Evolutionary conservation across 139 green algal genomes (phyloP).

Genomic region (Edaphochlamys debaryana): DNA sequence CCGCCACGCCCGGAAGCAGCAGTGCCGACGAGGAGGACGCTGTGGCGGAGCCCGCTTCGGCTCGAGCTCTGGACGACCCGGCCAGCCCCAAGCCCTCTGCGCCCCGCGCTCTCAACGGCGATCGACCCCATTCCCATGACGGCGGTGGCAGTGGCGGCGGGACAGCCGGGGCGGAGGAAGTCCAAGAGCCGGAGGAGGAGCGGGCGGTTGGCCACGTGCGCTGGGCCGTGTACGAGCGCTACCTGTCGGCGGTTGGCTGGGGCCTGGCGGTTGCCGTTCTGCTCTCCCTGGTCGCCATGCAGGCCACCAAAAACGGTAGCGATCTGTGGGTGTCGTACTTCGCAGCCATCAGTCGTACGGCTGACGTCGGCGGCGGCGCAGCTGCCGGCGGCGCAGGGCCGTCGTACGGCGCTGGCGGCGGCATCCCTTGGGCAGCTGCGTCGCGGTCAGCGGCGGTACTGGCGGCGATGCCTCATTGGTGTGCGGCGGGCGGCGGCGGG

Average conservation of each 20-base stretch:
- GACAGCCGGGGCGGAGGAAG: background rate
- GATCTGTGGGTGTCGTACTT: conserved; percentile 86
- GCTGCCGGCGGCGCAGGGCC: background rate
- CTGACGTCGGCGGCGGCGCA: background rate
- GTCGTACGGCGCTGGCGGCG: no score
- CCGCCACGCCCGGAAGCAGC: background rate
- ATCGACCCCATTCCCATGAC: no score
- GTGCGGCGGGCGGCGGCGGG: no score
- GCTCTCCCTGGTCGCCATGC: conserved; percentile 76
- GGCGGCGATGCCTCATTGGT: no score
- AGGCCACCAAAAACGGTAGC: conserved; percentile 72
- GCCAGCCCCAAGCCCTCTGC: no score
- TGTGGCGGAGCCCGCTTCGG: background rate
- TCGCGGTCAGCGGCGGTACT: no score
- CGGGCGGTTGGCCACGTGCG: conserved; percentile 64
- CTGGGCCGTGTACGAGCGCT: conserved; percentile 64
- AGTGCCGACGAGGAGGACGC: background rate
- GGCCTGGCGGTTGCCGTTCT: conserved; percentile 58
- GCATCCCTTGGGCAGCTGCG: no score
- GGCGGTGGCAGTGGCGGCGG: no score
- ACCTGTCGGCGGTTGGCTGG: conserved; percentile 60
- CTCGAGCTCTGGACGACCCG: no score
- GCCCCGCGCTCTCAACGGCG: no score
- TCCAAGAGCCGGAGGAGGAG: conserved; percentile 53
- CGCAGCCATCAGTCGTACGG: conserved; percentile 53